phyloP scores from a whole-genome alignment of 176 grass and related monocot genomes.

The Aegilops sharonensis region DNA sequence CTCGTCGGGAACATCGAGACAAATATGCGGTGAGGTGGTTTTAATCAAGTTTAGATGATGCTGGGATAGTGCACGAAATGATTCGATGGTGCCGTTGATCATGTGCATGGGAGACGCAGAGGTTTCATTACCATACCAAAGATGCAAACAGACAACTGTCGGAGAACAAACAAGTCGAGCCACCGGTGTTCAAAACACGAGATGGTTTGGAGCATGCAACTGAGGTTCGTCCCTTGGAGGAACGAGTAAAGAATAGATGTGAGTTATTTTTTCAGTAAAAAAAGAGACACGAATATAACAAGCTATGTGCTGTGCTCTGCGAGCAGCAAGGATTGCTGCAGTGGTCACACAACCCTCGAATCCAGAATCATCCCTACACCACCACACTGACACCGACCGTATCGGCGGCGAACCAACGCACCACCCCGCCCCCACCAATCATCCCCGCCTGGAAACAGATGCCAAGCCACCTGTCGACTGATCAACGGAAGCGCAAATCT shows the following conservation, averaged over 20 bases:
- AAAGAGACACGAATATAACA: not conserved
- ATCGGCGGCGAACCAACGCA: not conserved
- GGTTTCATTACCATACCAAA: not conserved
- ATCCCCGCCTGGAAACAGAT: not conserved
- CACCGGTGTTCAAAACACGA: not conserved
- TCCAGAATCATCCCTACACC: not conserved
- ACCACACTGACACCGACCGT: not conserved
- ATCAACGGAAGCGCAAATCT: conserved; percentile 39
- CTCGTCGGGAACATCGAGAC: conserved; percentile 15
- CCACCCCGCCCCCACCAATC: not conserved
- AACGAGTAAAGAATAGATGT: not conserved
- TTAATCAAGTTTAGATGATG: conserved; percentile 7
- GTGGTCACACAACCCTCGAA: not conserved
- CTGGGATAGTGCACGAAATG: conserved; percentile 11
- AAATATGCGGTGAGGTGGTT: not conserved
- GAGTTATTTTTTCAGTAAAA: not conserved
- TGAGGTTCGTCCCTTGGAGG: not conserved
- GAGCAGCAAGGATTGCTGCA: not conserved
- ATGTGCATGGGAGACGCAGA: not conserved
- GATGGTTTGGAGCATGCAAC: not conserved
- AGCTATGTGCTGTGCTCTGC: not conserved
- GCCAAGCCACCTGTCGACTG: conserved; percentile 1
- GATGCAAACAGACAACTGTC: not conserved
- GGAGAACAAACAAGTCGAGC: not conserved
- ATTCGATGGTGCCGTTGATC: not conserved